Evolutionary conservation across 352 stramenopile species (phyloP), one percentile per base, ranked within the genome.

Genomic region (Phytopythium aichiense): DNA sequence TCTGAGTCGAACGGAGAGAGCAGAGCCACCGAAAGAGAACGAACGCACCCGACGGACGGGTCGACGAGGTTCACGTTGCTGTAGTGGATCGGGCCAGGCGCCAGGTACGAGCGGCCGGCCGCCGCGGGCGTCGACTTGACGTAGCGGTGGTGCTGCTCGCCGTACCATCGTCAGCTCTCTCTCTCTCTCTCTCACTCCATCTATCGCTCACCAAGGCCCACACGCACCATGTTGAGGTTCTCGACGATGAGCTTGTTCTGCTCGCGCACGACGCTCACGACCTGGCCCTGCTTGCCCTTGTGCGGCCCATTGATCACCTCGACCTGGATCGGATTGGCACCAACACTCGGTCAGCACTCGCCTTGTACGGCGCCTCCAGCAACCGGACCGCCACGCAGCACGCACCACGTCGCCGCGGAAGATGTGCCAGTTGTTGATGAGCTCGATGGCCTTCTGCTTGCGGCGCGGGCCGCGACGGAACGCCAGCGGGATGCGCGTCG

Each of bases 1-100:
- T 40, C 35, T 5, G 28, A 2, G 4, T 4, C 28, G 28, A 2
- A 31, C 28, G 28, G 28, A 31, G 28, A 31, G 28, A 5, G 7
- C 28, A 31, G 28, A 2, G 28, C 28, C 28, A 31, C 28, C 7
- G 7, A 43, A 5, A 30, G 35, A 40, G 9, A 40, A 8, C 8
- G 7, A 8, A 65, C 69, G 35, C 66, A 79, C 72, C 75, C 80
- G 40, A 91, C 81, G 60, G 85, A 92, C 18, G 83, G 83, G 53
- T 94, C 85, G 63, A 94, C 80, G 13, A 94, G 66, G 69, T 89
- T 92, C 22, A 94, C 81, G 63, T 92, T 94, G 70, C 83, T 92
- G 77, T 94, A 94, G 66, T 94, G 85, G 56, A 92, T 83, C n/a
- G 85, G 83, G 6, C 83, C 87, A 45, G 85, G 85, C 53, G 84